Conservation (phyloP, 805 yeast genomes). For the Cephaloascus fragrans region DNA sequence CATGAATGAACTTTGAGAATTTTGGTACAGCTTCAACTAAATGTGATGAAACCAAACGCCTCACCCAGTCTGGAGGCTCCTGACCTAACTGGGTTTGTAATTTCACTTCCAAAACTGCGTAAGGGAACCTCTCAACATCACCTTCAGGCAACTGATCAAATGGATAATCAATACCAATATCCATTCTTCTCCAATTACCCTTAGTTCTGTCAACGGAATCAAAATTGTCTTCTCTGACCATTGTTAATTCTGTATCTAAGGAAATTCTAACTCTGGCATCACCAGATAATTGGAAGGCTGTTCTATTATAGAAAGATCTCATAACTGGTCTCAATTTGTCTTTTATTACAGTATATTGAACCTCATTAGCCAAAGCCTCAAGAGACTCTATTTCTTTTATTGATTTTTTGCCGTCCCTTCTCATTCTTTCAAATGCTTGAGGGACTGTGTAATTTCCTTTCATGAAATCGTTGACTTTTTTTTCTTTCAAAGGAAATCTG, state of each 20-base stretch:
- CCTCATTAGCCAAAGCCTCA: conserved; percentile 87
- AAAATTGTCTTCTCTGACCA: conserved; percentile 96
- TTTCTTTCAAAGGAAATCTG: conserved; percentile 86
- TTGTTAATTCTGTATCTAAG: conserved; percentile 90
- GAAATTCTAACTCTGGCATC: conserved; percentile 99
- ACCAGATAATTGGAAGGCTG: conserved; percentile 98
- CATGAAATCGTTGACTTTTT: conserved; percentile 77
- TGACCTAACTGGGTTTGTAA: conserved; percentile 97
- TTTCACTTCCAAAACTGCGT: conserved; percentile 95
- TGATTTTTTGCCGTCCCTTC: conserved; percentile 87
- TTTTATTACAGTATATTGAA: conserved; percentile 81
- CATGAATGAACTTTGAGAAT: conserved; percentile 95
- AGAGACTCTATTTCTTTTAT: conserved; percentile 81
- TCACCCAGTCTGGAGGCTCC: conserved; percentile 97
- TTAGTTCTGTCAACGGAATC: conserved; percentile 88
- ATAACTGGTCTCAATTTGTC: conserved; percentile 86
- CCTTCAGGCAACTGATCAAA: conserved; percentile 74
- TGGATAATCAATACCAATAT: conserved; percentile 96
- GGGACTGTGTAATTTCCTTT: conserved; percentile 77
- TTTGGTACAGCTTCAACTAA: conserved; percentile 97
- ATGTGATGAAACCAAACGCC: conserved; percentile 84
- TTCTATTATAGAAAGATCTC: conserved; percentile 93
- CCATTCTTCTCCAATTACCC: conserved; percentile 96
- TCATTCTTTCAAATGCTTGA: conserved; percentile 85
- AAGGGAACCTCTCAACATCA: conserved; percentile 91